Evolutionary conservation across 2,329 filamentous ascomycete species (phyloP), one percentile per base, ranked within the genome.

Genomic region (Teratosphaeria pseudoeucalypti): DNA sequence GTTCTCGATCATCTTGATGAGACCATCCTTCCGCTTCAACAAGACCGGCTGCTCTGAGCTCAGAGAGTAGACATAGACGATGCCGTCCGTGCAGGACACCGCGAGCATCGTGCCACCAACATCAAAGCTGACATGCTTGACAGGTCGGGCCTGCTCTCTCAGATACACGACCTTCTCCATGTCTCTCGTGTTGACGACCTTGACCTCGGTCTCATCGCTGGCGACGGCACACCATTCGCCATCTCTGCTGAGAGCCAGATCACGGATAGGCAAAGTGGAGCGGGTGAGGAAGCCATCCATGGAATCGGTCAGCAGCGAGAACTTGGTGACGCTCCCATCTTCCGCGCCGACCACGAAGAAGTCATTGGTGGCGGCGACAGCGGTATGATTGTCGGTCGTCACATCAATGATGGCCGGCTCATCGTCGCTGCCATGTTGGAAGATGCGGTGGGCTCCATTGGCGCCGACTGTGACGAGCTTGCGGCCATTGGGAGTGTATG

Each of bases 291-390:
- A 88, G 61, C 87, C 86, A 63, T 95, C 89, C 75, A 95, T 90
- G 32, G 79, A 74, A 68, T 86, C 86, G 2, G 83, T 84, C 59
- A 83, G 80, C 56, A 96, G 81, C n/a, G 88, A 89, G 78, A 95
- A 99, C 67, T 91, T 85, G 78, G 88, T 95, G 68, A 99, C 90
- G n/a, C 88, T 94, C 70, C 95, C 94, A 76, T 97, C 92, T 74
- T 99, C 92, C 23, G 90, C 89, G 32, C 91, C 94, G 62, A 90
- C 85, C 53, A 97, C 84, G 71, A 96, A 95, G 73, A 89, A 91
- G 61, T 88, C 84, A 70, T 92, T 84, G 39, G 85, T 84, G 23
- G 90, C 85, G 34, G 85, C 88, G 26, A 97, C 84, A 34, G 87
- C 85, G 23, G 89, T 81, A 70, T 96, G 95, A 64, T 89, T 87